Conservation (phyloP, 2,329 filamentous ascomycete genomes). For the Magnaporthiopsis poae region DNA sequence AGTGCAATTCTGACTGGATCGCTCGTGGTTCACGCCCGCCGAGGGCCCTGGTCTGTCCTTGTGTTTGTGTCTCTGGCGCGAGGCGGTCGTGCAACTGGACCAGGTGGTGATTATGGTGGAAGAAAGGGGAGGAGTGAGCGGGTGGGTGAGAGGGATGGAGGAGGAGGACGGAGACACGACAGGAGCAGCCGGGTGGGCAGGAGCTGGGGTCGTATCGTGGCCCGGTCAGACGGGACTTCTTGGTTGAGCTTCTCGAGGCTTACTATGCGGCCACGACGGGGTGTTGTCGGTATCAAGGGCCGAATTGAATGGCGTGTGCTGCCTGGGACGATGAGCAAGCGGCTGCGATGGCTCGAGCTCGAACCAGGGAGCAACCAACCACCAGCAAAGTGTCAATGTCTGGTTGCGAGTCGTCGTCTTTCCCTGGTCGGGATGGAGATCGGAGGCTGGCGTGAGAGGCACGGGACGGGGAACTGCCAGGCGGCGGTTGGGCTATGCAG, state of each 20-base stretch:
- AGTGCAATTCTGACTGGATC: background rate
- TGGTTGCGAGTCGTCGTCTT: background rate
- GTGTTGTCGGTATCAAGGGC: background rate
- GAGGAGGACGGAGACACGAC: background rate
- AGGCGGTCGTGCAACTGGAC: background rate
- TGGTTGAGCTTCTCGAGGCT: background rate
- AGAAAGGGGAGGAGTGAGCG: background rate
- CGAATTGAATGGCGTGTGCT: background rate
- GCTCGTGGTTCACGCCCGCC: background rate
- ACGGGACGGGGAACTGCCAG: background rate
- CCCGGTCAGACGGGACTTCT: background rate
- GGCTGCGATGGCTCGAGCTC: background rate
- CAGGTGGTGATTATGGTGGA: background rate
- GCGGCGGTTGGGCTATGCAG: background rate
- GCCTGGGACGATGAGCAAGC: background rate
- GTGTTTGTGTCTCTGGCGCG: background rate
- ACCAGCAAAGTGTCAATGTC: background rate
- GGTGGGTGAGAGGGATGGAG: background rate
- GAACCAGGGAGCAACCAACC: background rate
- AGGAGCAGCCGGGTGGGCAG: background rate
- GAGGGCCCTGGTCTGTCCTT: background rate
- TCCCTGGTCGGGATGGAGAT: slow-evolving; percentile 2
- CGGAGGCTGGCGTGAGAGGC: background rate
- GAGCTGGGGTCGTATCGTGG: background rate
- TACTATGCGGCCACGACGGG: background rate